Evolutionary conservation across 148 eudicot genomes (phyloP).

Genomic region (Selenicereus undatus): DNA sequence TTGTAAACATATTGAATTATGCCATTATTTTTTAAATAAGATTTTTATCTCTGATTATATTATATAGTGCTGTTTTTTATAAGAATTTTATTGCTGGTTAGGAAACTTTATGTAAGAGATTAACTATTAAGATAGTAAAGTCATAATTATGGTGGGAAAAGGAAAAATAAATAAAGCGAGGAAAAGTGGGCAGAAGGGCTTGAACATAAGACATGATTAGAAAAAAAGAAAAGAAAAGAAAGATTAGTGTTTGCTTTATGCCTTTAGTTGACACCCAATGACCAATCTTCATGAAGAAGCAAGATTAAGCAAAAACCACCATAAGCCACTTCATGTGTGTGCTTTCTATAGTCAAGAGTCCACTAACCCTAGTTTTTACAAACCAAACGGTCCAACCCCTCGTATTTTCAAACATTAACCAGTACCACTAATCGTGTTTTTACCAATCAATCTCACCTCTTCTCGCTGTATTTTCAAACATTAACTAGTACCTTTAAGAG

Average conservation of each 20-base stretch:
- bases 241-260: neutral
- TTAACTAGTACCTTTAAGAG: too few species aligned
- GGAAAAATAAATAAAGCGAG: neutral
- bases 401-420: too few species aligned
- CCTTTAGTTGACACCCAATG: conserved; percentile 2
- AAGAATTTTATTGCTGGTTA: neutral
- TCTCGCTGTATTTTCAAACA: too few species aligned
- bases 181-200: neutral
- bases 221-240: neutral
- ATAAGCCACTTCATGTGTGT: neutral
- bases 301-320: conserved; percentile 13
- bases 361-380: neutral
- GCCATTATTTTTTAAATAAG: too few species aligned
- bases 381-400: too few species aligned
- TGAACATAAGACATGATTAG: too few species aligned
- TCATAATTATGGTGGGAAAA: neutral
- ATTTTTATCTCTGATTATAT: too few species aligned
- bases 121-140: neutral
- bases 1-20: too few species aligned
- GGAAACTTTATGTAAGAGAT: neutral
- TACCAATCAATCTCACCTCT: too few species aligned
- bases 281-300: conserved; percentile 23
- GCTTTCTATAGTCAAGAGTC: neutral
- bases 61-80: neutral
- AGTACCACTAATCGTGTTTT: too few species aligned